Evolutionary conservation across 2,329 filamentous ascomycete species (phyloP), one percentile per base, ranked within the genome.

Genomic region (Rasamsonia emersonii): DNA sequence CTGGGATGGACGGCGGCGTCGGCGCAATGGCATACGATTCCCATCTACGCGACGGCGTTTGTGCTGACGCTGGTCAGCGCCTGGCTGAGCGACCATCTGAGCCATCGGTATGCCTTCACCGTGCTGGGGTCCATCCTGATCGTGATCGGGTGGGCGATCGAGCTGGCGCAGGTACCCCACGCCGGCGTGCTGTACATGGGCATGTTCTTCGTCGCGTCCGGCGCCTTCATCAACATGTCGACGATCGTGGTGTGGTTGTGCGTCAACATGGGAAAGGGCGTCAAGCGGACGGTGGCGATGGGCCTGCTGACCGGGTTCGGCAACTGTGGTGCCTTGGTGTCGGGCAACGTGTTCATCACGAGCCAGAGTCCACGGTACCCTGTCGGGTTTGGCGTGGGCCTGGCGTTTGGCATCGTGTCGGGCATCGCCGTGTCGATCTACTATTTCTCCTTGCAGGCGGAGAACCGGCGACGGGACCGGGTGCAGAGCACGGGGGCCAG

Each of bases 271-370:
- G 49, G 56, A 7, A 60, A 59, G n/a, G 52, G 53, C 32, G 53
- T 56, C 23, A 56, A 59, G 33, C 56, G 62, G 14, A 59, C 57
- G 4, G 51, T 65, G 5, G 61, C 57, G 3, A 60, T 58, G 43
- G 63, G 53, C 2, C 51, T 64, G 42, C 56, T 61, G 44, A 47
- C 59, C 3, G 59, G 59, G 2, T 58, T 66, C 13, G 63, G 61
- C n/a, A 66, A 65, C 41, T 63, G 59, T 35, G 63, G 58, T 28
- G 63, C 61, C 28, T 59, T 67, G 31, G 48, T 66, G 5, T 54
- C 54, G 4, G 49, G 52, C 16, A 63, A 64, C 35, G 50, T 66
- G 4, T 67, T 66, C 38, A 56, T 66, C 39, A 50, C 47, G 7
- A 36, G 33, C 3, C 48, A 66, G 41, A 44, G 51, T 3, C 62